Base-by-base conservation (phyloP, 2,329 filamentous ascomycete species). In the Escovopsis sp. region DNA sequence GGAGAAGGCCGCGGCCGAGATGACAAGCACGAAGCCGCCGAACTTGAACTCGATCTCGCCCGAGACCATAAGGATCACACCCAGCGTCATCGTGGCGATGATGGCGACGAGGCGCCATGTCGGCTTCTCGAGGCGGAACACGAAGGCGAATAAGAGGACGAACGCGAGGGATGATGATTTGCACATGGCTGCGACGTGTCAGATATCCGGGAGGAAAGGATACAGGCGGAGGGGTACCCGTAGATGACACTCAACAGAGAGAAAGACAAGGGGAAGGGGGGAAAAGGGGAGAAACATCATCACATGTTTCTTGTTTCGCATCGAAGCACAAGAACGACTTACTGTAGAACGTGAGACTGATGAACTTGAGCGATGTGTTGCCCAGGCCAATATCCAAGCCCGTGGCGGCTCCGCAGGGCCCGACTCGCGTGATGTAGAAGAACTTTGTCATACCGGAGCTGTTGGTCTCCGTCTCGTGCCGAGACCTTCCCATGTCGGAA, bases 41-140 rank as follows among this genome's bases (percentile, higher is more conserved):
- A 79, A 66, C 47, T 86, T 76, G 59, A 98, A 98, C 34, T 85
- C 77, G 27, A 92, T 78, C 60, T 98, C 90, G 41, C 88, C 90
- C 5, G 86, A 85, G 1, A 96, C 90, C 90, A 98, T 98, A 76
- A 96, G 92, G 41, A 98, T 69, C 8, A 98, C 88, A 40, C 90
- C 90, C 3, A 76, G 49, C 0, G 87, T 94, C 90, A 98, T 96
- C 49, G 81, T 77, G 35, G 76, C 70, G 46, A 98, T 96, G 46
- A 96, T 90, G 44, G 70, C 67, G 27, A 93, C 79, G 8, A 98
- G 72, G 47, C 79, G 82, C 67, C 81, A 76, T 0, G 88, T 94
- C 0, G 84, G 85, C 10, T 73, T 72, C 58, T 98, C 90, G 35
- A 98, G 76, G 35, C 82, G 77, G 63, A 98, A 96, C 33, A 93